These are phyloP conservation scores for Phytophthora pini DNA, from an alignment of 352 stramenopile species.

Conservation along the genomic window DNA sequence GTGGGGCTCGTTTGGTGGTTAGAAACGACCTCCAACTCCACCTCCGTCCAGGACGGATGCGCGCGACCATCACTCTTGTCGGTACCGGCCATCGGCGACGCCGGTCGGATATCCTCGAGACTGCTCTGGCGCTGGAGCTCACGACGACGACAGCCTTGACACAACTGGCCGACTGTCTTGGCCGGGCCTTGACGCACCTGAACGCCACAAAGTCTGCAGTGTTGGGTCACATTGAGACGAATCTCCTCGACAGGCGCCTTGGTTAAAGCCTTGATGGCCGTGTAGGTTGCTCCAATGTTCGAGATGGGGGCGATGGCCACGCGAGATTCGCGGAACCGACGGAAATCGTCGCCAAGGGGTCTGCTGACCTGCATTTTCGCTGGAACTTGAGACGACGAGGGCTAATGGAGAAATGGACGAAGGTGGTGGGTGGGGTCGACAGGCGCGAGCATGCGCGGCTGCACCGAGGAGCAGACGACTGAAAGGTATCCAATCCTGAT, in stretches of 20 bases:
- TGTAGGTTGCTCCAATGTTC: conserved; percentile 2
- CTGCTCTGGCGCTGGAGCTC: conserved; percentile 17
- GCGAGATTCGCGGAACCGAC: conserved; percentile 11
- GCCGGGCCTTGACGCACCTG: not conserved
- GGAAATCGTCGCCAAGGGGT: conserved; percentile 13
- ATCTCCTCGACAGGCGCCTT: conserved; percentile 15
- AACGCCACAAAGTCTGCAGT: conserved; percentile 18
- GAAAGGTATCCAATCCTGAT: conserved; percentile 1
- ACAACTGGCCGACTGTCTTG: conserved; percentile 10
- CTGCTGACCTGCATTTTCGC: conserved; percentile 20
- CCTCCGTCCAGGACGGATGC: conserved; percentile 8
- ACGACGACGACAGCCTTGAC: conserved; percentile 20
- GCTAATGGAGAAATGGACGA: conserved; percentile 14
- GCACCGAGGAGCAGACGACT: not conserved
- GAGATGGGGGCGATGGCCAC: conserved; percentile 16
- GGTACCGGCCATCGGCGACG: conserved; percentile 16
- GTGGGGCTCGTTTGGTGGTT: conserved; percentile 1
- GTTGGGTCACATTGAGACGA: conserved; percentile 18
- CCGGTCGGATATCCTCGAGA: conserved; percentile 27
- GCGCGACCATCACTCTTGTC: conserved; percentile 6
- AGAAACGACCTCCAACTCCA: not conserved
- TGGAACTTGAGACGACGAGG: not conserved
- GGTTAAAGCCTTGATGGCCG: not conserved
- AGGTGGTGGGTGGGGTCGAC: too few relatives aligned
- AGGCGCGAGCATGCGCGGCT: too few relatives aligned